A percentile compares a stretch with the other conserved stretches of the same genome.
Conservation (phyloP, 2,329 filamentous ascomycete genomes). For the Arthrobotrys megalospora region DNA sequence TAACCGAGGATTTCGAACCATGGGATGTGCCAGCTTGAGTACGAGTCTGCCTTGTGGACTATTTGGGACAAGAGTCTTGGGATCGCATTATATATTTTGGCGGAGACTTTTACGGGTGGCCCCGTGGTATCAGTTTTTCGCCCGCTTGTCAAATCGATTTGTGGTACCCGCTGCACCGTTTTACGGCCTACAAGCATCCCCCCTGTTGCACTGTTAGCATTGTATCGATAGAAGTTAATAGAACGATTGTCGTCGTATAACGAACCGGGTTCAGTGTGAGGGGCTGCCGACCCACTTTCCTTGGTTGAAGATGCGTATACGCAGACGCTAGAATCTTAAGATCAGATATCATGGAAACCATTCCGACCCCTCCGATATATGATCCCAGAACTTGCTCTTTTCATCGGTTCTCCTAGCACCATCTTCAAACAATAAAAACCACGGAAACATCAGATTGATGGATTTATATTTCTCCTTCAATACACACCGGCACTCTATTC, state of each 20-base stretch:
- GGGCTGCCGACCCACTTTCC: no score
- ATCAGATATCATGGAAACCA: neutral
- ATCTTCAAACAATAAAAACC: neutral
- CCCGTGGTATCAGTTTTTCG: neutral
- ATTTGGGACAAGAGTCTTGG: neutral
- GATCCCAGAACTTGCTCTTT: neutral
- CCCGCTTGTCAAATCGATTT: neutral
- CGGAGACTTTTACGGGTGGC: neutral
- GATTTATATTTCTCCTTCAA: no score
- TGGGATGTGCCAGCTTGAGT: neutral
- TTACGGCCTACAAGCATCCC: neutral
- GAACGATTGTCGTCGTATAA: no score
- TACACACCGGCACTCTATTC: no score
- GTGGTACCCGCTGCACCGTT: neutral
- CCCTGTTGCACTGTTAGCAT: neutral
- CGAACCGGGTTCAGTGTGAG: no score
- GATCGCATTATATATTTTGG: neutral
- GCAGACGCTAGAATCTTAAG: neutral
- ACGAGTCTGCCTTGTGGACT: conserved; percentile 18
- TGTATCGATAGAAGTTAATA: no score
- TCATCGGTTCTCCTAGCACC: neutral
- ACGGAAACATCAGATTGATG: no score
- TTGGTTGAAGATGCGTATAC: no score
- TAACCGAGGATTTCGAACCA: conserved; percentile 1
- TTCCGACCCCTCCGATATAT: conserved; percentile 16